Evolutionary conservation across 2,329 filamentous ascomycete genomes (phyloP), one percentile per base, ranked within the genome.

Genomic region (Ophiocordyceps australis): DNA sequence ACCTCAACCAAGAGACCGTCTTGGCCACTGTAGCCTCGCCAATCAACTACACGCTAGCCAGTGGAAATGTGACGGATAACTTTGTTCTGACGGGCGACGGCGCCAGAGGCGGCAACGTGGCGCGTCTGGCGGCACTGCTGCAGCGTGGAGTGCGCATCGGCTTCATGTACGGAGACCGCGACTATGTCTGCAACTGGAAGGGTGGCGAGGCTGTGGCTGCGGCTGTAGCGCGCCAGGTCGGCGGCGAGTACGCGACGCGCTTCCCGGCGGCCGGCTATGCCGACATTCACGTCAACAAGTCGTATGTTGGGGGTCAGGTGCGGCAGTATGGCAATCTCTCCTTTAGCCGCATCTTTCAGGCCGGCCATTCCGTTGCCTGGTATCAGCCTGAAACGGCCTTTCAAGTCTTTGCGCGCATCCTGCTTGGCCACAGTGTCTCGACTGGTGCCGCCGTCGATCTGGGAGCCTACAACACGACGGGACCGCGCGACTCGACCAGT

Each of bases 141-240:
- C 55, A 65, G 13, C 57, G 54, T 3, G 73, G 71, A 10, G 63
- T 82, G 12, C 71, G 69, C 9, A 64, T 89, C 11, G 74, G 74
- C 5, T 51, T 89, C 31, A 62, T 83, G 28, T 80, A 86, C 42
- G 66, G 67, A 15, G 67, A 73, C 38, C 49, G 65, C 32, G 68
- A 74, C 44, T 73, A 66, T 39, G 61, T 68, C 32, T 74, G 67
- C 45, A 73, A 73, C 43, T 74, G 74, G 49, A 55, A 74, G 35
- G 80, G 81, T n/a, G 80, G 78, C 19, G 65, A 89, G 47, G 71
- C 74, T 2, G 59, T 80, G 22, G 78, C 74, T 3, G 55, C 81
- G 4, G 59, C 61, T 5, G 52, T 82, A 1, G 59, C 69, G 21
- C 53, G 58, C 9, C 49, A 58, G 24, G 49, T 60, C 15, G 50